Evolutionary conservation across 108 stramenopile genomes (phyloP), one percentile per base, ranked within the genome.

Genomic region (Stephanodiscus minutulus): DNA sequence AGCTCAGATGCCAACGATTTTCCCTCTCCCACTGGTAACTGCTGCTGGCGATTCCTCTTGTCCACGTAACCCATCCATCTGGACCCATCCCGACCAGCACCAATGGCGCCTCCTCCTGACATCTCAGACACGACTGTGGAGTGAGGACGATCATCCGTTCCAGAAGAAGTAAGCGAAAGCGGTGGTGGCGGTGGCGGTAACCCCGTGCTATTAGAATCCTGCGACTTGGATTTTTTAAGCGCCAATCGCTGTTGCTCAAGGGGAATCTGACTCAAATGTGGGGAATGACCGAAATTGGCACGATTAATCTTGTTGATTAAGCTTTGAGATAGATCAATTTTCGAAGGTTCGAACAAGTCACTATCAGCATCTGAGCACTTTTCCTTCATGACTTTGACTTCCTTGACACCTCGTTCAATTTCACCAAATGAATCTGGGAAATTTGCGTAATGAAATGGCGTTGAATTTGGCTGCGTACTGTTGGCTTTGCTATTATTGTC

Each of bases 301-400:
- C 27, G 28, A 11, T 29, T 56, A n/a, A 62, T 44, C 25, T 54
- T 65, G 12, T 59, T 44, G 31, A 61, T 27, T 33, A 75, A 69
- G 53, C 57, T 67, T 24, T 61, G 60, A 18, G 66, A 68, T 24
- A 62, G 44, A 53, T 21, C 66, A 17, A 10, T 3, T 8, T 72
- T 44, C 27, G 67, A 54, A 18, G 67, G 36, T 48, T 61, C 70
- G 54, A 79, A 79, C 61, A 79, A 63, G 31, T 63, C 66, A 29
- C 39, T 67, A 25, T 79, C 77, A 20, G 41, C 67, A 44, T 79
- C 77, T 18, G 64, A 37, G 61, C 59, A 79, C 63, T 66, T 79
- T 59, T 79, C 77, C 62, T 58, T 79, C 22, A 68, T 41, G 18
- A 79, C 71, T 60, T 54, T 37, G n/a, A 72, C 66, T 41, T 71